Evolutionary conservation across 257 asterid species (phyloP).

Genomic region (Striga asiatica): DNA sequence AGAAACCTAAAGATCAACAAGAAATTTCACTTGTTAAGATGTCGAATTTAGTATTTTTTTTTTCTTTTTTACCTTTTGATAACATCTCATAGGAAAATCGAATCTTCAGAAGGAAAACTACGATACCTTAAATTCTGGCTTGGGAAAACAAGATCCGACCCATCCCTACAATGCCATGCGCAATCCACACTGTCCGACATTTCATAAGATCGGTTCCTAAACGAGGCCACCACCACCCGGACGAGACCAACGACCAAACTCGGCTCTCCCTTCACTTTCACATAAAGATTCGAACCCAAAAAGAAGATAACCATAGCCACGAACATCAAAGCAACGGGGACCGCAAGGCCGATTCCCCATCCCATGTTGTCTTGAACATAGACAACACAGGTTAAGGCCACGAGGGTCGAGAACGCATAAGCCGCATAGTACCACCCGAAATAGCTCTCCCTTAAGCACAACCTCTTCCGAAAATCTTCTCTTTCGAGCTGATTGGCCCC

Average conservation of each 20-base stretch:
- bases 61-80: too few species aligned
- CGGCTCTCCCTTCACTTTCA: conserved; percentile 30
- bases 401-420: conserved; percentile 24
- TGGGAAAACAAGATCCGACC: conserved; percentile 30
- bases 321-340: conserved; percentile 37
- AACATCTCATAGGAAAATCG: background rate
- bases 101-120: background rate
- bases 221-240: conserved; percentile 53
- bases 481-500: conserved; percentile 54
- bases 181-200: conserved; percentile 10
- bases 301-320: conserved; percentile 29
- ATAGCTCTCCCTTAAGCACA: conserved; percentile 26
- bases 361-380: conserved; percentile 67
- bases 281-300: conserved; percentile 42
- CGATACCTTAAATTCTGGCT: conserved; percentile 42
- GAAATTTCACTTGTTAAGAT: too few species aligned
- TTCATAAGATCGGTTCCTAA: conserved; percentile 28
- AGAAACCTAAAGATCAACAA: conserved; percentile 35
- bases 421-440: conserved; percentile 63
- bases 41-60: too few species aligned
- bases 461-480: conserved; percentile 13
- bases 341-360: conserved; percentile 65
- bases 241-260: conserved; percentile 33
- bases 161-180: conserved; percentile 28
- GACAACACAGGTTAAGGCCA: conserved; percentile 47